Evolutionary conservation across 148 eudicot species (phyloP).

Genomic region (Vaccinium darrowii): DNA sequence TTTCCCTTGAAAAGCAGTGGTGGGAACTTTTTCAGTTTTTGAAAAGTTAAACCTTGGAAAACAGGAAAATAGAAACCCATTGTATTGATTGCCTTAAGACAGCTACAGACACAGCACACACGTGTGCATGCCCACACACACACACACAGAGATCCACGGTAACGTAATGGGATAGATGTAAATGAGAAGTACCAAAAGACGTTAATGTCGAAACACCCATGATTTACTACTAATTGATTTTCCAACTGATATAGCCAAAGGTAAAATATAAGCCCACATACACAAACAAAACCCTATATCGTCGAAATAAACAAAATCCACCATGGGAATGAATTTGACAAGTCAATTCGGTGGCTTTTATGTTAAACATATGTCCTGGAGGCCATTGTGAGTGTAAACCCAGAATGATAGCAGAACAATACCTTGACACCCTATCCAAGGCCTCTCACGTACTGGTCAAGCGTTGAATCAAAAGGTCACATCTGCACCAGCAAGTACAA

Average conservation of each 20-base stretch:
- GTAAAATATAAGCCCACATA: neutral
- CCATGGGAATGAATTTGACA: neutral
- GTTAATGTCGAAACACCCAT: neutral
- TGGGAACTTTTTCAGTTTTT: neutral
- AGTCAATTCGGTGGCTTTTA: neutral
- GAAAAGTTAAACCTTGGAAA: neutral
- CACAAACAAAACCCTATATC: neutral
- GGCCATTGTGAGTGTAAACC: neutral
- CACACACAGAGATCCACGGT: neutral
- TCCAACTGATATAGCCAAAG: neutral
- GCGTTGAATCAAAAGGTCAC: conserved; percentile 71
- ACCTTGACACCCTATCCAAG: conserved; percentile 47
- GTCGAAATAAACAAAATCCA: neutral
- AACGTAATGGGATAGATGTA: neutral
- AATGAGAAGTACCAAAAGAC: neutral
- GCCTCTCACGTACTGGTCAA: conserved; percentile 96
- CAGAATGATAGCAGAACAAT: neutral
- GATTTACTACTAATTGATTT: neutral
- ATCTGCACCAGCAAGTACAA: conserved; percentile 42
- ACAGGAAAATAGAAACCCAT: neutral
- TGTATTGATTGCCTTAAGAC: neutral
- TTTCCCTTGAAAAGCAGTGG: neutral
- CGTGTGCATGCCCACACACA: neutral
- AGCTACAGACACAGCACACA: neutral
- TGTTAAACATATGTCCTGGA: neutral